Evolutionary conservation across 495 filamentous ascomycete species (phyloP), one percentile per base, ranked within the genome.

Genomic region (Xylaria sp.): DNA sequence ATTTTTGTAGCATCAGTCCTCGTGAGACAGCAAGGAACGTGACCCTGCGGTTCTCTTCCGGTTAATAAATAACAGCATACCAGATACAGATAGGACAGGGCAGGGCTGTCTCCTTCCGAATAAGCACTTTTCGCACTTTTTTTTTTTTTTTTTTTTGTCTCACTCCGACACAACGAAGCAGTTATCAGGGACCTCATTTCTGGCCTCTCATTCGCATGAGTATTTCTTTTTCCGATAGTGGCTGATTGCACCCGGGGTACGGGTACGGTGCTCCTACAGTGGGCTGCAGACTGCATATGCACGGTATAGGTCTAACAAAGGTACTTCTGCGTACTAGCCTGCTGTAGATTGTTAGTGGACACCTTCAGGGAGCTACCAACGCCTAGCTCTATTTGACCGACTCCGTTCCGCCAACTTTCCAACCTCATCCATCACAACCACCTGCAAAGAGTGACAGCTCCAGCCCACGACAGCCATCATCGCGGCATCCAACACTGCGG

Each of bases 351-450:
- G 26, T 29, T 19, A 24, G 37, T 63, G 61, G 61, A 37, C 24
- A 63, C 24, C 61, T 43, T 43, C 35, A 41, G 37, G 40, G 35
- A 62, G 31, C 57, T 59, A 35, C 21, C n/a, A 15, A 43, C 21
- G 37, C 37, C 31, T 66, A 66, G 44, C 44, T 35, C 33, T 50
- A 57, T 53, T 53, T 43, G 67, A 53, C 58, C 50, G 37, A 70
- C 68, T 53, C 59, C 21, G 59, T 40, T 35, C 58, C 9, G 48
- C 33, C 59, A 61, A 69, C 68, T 59, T 43, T 63, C 58, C 67
- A 69, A 70, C 58, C 46, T 70, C 37, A 62, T 63, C 41, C 68
- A 70, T 55, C 58, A 63, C 61, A 50, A 41, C 43, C 53, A 26
- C 53, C n/a, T n/a, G n/a, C n/a, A n/a, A n/a, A 50, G 57, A 61